Percentiles rank a stretch among this genome's conserved stretches.
These are phyloP conservation scores for Fusarium dimerum DNA, from an alignment of 2,329 filamentous ascomycete genomes.

Conservation along the genomic window DNA sequence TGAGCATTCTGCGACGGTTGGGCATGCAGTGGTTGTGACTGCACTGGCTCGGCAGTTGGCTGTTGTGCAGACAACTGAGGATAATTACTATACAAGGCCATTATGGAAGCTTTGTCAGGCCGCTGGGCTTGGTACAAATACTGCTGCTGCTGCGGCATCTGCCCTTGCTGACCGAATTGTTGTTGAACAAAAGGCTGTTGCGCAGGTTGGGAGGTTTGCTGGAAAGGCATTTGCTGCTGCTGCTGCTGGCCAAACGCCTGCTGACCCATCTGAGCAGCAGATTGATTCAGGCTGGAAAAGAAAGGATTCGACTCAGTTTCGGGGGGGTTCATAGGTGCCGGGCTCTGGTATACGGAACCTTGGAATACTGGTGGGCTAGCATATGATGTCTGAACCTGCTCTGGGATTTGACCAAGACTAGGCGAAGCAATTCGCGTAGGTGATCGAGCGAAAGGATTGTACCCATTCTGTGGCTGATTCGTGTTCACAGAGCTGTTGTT, in stretches of 20 bases:
- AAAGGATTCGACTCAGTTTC: conserved; percentile 41
- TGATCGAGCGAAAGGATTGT: conserved; percentile 53
- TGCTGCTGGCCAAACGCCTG: conserved; percentile 28
- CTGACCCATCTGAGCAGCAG: conserved; percentile 28
- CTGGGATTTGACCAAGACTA: conserved; percentile 52
- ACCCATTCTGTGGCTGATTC: conserved; percentile 34
- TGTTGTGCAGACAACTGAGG: conserved; percentile 51
- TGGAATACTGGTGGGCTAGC: conserved; percentile 34
- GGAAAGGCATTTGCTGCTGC: conserved; percentile 24
- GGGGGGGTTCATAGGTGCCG: conserved; percentile 23
- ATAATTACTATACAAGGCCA: conserved; percentile 72
- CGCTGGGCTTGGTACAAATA: conserved; percentile 46
- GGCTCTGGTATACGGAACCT: conserved; percentile 37
- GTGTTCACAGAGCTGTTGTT: conserved; percentile 42
- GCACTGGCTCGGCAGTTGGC: conserved; percentile 30
- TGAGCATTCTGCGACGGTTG: conserved; percentile 9
- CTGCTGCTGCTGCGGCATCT: conserved; percentile 32
- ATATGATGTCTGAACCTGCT: conserved; percentile 51
- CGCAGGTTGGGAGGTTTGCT: conserved; percentile 23
- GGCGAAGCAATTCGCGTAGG: conserved; percentile 53
- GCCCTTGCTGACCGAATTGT: conserved; percentile 22
- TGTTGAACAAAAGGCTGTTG: conserved; percentile 19
- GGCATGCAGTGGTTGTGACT: conserved; percentile 13
- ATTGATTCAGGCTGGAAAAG: conserved; percentile 32
- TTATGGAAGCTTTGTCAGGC: conserved; percentile 72